Evolutionary conservation across 306 rosid genomes (phyloP), one percentile per base, ranked within the genome.

Genomic region (Glycyrrhiza uralensis): DNA sequence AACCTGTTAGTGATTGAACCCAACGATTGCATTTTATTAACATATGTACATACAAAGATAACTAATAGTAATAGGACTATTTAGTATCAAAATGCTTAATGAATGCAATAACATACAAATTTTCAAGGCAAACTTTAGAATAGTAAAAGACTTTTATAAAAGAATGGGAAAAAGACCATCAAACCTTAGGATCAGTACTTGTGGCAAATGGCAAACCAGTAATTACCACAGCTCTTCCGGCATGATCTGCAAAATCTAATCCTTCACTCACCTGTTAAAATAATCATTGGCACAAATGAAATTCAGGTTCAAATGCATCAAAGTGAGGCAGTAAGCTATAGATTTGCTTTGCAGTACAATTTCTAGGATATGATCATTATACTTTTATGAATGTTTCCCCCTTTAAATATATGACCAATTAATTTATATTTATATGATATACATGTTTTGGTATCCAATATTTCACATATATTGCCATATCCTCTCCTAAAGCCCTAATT

Each of bases 141-240:
- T 12, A 22, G 44, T 38, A 49, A 38, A 49, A 50, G 32, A 45
- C 15, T 6, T 64, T n/a, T 17, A n/a, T 26, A 24, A 69, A 60
- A n/a, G 32, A 61, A 45, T 3, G 42, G 32, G 52, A 73, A 15
- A n/a, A 66, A 55, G 28, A 74, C 58, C 19, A 58, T 77, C 81
- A 77, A 65, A 93, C 98, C 98, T 93, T 93, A 60, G 96, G 88
- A 82, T 93, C 98, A 65, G 80, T 90, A 80, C 72, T 32, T 49
- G 97, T 83, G 64, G 98, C 90, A 86, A 78, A 93, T 66, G 97
- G 98, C 86, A 93, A 58, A 49, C 98, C 98, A 76, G 97, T 90
- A 80, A 90, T 62, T 76, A 90, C 81, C 36, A 93, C 98, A 80
- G 97, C 98, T 83, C 98, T 83, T 74, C 98, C 98, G 58, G 98